These are phyloP conservation scores for Eutypella sp. DNA, from an alignment of 2,329 filamentous ascomycete genomes.

Conservation along the genomic window DNA sequence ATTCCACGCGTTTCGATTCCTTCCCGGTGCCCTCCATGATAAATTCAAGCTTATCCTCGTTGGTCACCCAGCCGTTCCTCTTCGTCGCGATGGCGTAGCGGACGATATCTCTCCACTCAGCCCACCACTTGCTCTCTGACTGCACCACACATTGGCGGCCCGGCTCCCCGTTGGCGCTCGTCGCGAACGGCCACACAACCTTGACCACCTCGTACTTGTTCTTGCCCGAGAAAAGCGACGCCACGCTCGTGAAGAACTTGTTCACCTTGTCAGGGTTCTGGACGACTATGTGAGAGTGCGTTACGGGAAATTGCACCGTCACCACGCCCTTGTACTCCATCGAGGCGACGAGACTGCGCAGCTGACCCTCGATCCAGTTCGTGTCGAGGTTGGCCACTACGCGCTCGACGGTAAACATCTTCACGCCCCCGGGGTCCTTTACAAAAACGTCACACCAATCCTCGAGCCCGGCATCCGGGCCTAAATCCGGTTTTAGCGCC, in stretches of 20 bases:
- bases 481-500: conserved; percentile 37
- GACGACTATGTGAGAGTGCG: conserved; percentile 44
- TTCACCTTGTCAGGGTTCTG: conserved; percentile 49
- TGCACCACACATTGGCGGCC: conserved; percentile 45
- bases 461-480: conserved; percentile 36
- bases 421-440: conserved; percentile 39
- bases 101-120: conserved; percentile 44
- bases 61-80: conserved; percentile 42
- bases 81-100: conserved; percentile 31
- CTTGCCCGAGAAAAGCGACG: conserved; percentile 46
- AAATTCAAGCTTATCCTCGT: conserved; percentile 49
- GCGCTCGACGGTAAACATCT: conserved; percentile 47
- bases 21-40: conserved; percentile 45
- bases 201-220: conserved; percentile 52
- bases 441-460: conserved; percentile 45
- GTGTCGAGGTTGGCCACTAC: conserved; percentile 51
- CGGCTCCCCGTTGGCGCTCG: conserved; percentile 38
- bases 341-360: conserved; percentile 45
- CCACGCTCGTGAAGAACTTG: conserved; percentile 48
- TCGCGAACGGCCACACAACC: conserved; percentile 54
- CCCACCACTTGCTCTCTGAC: conserved; percentile 53
- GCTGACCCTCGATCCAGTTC: conserved; percentile 49
- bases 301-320: conserved; percentile 44
- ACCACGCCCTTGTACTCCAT: conserved; percentile 47
- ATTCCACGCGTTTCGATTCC: conserved; percentile 33